Conservation (phyloP, 75 land plant species). For the Chamaecyparis obtusa region DNA sequence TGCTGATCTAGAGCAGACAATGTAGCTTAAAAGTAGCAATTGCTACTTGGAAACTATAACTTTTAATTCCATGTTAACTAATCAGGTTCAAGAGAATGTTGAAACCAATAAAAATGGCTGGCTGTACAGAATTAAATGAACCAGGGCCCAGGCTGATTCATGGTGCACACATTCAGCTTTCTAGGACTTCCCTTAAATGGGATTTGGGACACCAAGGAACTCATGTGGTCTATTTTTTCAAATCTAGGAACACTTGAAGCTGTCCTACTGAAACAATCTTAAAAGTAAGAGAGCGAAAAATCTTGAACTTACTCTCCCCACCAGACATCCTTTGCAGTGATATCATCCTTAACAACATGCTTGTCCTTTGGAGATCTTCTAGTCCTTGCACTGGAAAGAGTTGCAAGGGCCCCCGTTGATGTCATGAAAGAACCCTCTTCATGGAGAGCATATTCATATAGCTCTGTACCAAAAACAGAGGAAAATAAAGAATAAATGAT, state of each 20-base stretch:
- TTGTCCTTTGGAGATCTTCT: slow-evolving; percentile 59
- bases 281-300: not conserved
- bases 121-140: not conserved
- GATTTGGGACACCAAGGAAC: not conserved
- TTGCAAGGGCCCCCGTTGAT: slow-evolving; percentile 48
- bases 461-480: slow-evolving; percentile 23
- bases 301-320: slow-evolving; percentile 42
- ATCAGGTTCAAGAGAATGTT: not conserved
- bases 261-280: not conserved
- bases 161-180: not conserved
- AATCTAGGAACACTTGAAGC: too few species aligned
- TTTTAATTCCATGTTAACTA: not conserved
- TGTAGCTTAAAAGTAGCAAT: not conserved
- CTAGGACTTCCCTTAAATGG: not conserved
- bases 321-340: slow-evolving; percentile 38
- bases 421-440: slow-evolving; percentile 54
- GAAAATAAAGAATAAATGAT: not conserved
- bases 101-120: not conserved
- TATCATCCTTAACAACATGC: slow-evolving; percentile 46
- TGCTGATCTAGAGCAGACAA: not conserved
- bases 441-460: slow-evolving; percentile 50
- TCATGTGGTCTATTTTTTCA: not conserved
- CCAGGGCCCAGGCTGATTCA: not conserved
- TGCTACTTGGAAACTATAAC: not conserved
- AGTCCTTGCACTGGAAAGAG: slow-evolving; percentile 53